Evolutionary conservation across 2,329 filamentous ascomycete genomes (phyloP).

Genomic region (Verticillium isaacii): DNA sequence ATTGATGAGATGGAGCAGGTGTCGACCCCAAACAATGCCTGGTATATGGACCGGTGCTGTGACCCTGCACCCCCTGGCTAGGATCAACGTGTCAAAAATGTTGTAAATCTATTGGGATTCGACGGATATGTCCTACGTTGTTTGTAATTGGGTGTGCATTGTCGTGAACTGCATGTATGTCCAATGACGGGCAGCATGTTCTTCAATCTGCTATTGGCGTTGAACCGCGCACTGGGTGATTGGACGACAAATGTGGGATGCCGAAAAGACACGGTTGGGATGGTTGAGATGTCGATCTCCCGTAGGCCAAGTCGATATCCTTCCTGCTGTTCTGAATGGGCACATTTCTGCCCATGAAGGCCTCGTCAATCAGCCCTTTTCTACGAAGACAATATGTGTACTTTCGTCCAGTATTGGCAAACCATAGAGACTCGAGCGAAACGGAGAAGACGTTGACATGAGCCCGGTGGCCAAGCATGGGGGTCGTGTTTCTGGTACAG

Average conservation of each 20-base stretch:
- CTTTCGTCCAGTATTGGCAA: neutral
- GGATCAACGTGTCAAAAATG: no score
- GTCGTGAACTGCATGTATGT: neutral
- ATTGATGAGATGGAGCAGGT: no score
- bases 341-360: neutral
- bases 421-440: neutral
- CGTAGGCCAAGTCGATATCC: neutral
- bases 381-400: neutral
- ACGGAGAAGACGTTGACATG: neutral
- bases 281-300: neutral
- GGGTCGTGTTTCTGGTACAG: neutral
- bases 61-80: no score
- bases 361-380: neutral
- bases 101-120: neutral
- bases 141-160: neutral
- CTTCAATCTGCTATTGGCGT: neutral
- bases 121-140: neutral
- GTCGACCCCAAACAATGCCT: no score
- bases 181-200: neutral
- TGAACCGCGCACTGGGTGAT: neutral
- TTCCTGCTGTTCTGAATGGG: neutral
- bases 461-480: neutral
- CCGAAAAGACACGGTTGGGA: neutral
- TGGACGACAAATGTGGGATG: neutral
- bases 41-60: no score